These are phyloP conservation scores for Talaromyces sp. DNA, from an alignment of 2,329 filamentous ascomycete species.

Conservation along the genomic window DNA sequence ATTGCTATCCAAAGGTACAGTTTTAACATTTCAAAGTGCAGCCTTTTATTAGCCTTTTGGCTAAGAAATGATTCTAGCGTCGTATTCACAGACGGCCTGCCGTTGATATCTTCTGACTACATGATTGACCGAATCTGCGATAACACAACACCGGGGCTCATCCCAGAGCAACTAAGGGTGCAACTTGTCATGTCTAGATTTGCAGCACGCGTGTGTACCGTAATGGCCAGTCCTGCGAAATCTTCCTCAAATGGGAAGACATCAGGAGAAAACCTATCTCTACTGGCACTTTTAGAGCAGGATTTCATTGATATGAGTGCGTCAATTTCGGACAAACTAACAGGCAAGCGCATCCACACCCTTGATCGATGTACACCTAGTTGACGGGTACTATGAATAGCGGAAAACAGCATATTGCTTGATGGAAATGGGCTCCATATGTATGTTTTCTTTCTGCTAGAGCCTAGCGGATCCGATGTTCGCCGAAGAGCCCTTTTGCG, in stretches of 20 bases:
- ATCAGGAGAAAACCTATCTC: not conserved
- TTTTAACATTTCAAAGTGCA: not conserved
- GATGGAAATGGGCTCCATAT: conserved; percentile 6
- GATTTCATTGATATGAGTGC: conserved; percentile 2
- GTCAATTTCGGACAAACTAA: not conserved
- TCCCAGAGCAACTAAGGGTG: conserved; percentile 4
- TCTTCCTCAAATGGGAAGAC: not conserved
- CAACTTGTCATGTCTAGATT: conserved; percentile 11
- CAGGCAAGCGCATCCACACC: not conserved
- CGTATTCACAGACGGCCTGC: conserved; percentile 1
- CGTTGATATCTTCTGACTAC: not conserved
- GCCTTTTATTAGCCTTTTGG: not conserved
- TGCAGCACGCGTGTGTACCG: conserved; percentile 6
- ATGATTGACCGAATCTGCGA: conserved; percentile 6
- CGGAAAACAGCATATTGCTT: conserved; percentile 2
- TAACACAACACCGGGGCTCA: not conserved
- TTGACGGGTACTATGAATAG: not conserved
- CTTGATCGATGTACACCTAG: not conserved
- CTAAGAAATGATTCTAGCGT: not conserved
- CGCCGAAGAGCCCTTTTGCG: conserved; percentile 7
- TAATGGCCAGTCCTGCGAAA: conserved; percentile 3
- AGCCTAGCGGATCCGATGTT: not conserved
- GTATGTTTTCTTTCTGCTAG: conserved; percentile 6
- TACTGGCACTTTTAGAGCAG: conserved; percentile 6
- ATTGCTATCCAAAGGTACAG: conserved; percentile 12